A percentile compares a stretch with the other conserved stretches of the same genome.
phyloP scores from a whole-genome alignment of 148 eudicot species.

The Chenopodium album region DNA sequence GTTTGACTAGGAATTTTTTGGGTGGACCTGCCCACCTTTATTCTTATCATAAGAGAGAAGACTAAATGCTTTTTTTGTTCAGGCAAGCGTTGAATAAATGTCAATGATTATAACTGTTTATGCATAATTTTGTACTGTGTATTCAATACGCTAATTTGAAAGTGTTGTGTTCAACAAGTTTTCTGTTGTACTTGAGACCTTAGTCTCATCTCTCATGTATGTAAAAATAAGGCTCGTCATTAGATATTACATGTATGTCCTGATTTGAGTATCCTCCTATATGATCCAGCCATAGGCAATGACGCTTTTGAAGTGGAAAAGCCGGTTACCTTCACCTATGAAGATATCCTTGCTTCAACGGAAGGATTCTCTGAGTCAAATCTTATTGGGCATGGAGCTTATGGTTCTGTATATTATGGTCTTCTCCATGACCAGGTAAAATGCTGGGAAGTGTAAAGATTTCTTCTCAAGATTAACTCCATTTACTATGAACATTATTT shows the following conservation, averaged over 20 bases:
- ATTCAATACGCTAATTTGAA: too few species aligned
- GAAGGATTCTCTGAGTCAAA: slow-evolving; percentile 85
- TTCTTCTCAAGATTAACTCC: slow-evolving; percentile 4
- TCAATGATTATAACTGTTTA: too few species aligned
- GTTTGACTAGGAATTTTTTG: too few species aligned
- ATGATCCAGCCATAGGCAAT: slow-evolving; percentile 59
- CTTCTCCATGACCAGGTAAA: slow-evolving; percentile 81
- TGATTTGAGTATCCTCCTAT: background rate
- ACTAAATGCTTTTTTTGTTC: too few species aligned
- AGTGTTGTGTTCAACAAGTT: too few species aligned
- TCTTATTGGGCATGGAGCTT: slow-evolving; percentile 96
- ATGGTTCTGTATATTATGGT: slow-evolving; percentile 90
- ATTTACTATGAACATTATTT: background rate
- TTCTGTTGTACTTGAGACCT: background rate
- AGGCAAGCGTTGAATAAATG: too few species aligned
- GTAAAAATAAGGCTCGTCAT: background rate
- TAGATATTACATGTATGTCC: background rate
- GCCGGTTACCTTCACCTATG: slow-evolving; percentile 72
- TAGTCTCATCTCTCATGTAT: slow-evolving; percentile 1
- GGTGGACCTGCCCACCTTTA: too few species aligned
- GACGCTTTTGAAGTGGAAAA: slow-evolving; percentile 92
- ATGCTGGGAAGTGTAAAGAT: background rate
- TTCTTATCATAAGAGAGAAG: too few species aligned
- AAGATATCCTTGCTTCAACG: slow-evolving; percentile 65
- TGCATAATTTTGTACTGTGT: too few species aligned